phyloP scores from a whole-genome alignment of 208 protist species.

The Acanthamoeba triangularis region DNA sequence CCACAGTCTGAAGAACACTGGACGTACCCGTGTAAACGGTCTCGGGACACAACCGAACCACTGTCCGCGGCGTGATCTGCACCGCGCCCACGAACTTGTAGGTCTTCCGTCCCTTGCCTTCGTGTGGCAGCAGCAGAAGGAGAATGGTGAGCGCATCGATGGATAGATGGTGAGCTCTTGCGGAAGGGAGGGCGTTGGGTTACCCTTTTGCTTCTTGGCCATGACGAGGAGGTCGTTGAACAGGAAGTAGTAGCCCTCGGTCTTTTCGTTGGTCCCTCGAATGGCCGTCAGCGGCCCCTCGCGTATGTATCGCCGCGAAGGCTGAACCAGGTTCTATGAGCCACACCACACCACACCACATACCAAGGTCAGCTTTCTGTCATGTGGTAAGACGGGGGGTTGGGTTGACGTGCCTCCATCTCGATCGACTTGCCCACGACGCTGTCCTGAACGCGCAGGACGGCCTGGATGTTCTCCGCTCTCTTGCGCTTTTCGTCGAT shows the following conservation, averaged over 20 bases:
- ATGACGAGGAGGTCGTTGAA: conserved; percentile 65
- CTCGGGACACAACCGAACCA: conserved; percentile 60
- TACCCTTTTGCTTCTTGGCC: conserved; percentile 58
- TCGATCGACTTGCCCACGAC: conserved; percentile 80
- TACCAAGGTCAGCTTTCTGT: no score
- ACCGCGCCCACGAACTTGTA: conserved; percentile 57
- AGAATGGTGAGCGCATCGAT: neutral
- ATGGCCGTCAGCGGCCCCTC: conserved; percentile 38
- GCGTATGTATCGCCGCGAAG: neutral
- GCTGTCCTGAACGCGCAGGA: conserved; percentile 81
- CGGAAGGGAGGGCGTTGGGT: neutral
- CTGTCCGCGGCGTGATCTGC: conserved; percentile 11
- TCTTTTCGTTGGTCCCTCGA: conserved; percentile 44
- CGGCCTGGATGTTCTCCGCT: conserved; percentile 87
- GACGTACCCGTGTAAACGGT: conserved; percentile 51
- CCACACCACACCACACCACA: no score
- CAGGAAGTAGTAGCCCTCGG: conserved; percentile 25
- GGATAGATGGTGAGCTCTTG: neutral
- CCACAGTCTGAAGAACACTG: neutral
- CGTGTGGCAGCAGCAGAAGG: neutral
- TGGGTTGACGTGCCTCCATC: conserved; percentile 3
- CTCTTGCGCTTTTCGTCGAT: conserved; percentile 87
- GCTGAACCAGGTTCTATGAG: neutral
- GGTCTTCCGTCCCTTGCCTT: neutral
- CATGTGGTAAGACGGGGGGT: neutral